Percentiles rank a stretch among this genome's conserved stretches.
Conservation (phyloP, 2,329 filamentous ascomycete species). For the Whalleya microplaca region DNA sequence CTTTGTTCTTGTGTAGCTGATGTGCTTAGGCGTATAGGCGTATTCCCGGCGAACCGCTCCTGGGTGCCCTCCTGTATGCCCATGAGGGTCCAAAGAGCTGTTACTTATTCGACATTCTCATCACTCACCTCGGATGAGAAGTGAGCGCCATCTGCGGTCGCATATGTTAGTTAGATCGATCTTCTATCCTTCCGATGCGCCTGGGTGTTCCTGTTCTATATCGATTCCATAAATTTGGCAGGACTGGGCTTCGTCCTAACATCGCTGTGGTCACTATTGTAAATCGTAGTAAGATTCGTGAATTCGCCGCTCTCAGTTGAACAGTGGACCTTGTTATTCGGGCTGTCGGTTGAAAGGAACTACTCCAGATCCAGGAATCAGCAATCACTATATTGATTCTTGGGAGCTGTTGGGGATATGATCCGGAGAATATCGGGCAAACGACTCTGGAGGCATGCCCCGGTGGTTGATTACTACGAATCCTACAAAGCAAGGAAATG, state of each 20-base stretch:
- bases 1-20: slow-evolving; percentile 12
- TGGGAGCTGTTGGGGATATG: too few relatives aligned
- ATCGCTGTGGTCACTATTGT: slow-evolving; percentile 18
- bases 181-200: neutral
- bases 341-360: slow-evolving; percentile 16
- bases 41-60: slow-evolving; percentile 18
- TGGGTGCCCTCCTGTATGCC: slow-evolving; percentile 18
- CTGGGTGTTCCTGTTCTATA: neutral
- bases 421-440: too few relatives aligned
- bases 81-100: slow-evolving; percentile 20
- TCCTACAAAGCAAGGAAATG: too few relatives aligned
- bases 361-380: too few relatives aligned
- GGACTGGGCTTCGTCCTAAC: slow-evolving; percentile 14
- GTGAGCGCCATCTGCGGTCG: neutral
- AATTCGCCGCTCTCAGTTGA: slow-evolving; percentile 18
- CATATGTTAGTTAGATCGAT: neutral
- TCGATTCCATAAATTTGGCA: slow-evolving; percentile 1
- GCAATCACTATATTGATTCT: too few relatives aligned
- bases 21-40: slow-evolving; percentile 14
- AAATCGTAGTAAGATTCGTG: slow-evolving; percentile 22
- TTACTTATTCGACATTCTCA: slow-evolving; percentile 17
- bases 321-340: slow-evolving; percentile 16
- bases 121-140: slow-evolving; percentile 24
- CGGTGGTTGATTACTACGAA: too few relatives aligned
- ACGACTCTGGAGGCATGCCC: too few relatives aligned